Base-by-base conservation (phyloP, 2,329 filamentous ascomycete genomes). In the Calonectria hongkongensis region DNA sequence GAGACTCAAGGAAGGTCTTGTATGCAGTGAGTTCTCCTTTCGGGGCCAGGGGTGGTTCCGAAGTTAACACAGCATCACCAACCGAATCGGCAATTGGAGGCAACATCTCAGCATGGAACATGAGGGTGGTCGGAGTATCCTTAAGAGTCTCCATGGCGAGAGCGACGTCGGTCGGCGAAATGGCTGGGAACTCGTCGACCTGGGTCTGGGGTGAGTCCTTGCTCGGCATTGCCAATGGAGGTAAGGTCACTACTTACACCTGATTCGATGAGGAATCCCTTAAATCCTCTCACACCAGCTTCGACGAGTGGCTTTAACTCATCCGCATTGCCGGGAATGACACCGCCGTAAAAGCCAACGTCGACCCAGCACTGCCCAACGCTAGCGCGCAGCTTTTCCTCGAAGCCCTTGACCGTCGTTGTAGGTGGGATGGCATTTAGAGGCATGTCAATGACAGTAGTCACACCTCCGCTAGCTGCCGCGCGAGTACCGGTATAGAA, bases 71-170 rank as follows among this genome's bases (percentile, higher is more conserved):
- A 30, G 92, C 91, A 82, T 97, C 95, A 66, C 94, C 94, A 2
- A 96, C 94, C 0, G 94, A 95, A 76, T 92, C 91, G 63, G 94
- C 86, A 76, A 96, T 94, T 21, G 95, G 94, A n/a, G 96, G 95
- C 15, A 97, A 93, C 95, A 98, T 98, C 85, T 99, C 97, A 70
- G 97, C 97, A 82, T 99, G 97, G 87, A 99, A 99, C 96, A 99
- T 98, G 79, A 98, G 92, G 0, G 95, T 98, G 2, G 97, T 98
- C 21, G 95, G 90, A 67, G 93, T 90, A 78, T 95, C 92, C 73
- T 94, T 94, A 73, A 99, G 90, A 58, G 93, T 94, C 36, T 88
- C 87, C 90, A 99, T 96, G 51, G 94, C 96, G 47, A 94, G 89
- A 1, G 90, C 88, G 71, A 98, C 94, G 83, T 98, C 97, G 16